A percentile compares a stretch with the other conserved stretches of the same genome.
These are phyloP conservation scores for Pouteria campechiana DNA, from an alignment of 179 eudicot genomes.

Conservation along the genomic window DNA sequence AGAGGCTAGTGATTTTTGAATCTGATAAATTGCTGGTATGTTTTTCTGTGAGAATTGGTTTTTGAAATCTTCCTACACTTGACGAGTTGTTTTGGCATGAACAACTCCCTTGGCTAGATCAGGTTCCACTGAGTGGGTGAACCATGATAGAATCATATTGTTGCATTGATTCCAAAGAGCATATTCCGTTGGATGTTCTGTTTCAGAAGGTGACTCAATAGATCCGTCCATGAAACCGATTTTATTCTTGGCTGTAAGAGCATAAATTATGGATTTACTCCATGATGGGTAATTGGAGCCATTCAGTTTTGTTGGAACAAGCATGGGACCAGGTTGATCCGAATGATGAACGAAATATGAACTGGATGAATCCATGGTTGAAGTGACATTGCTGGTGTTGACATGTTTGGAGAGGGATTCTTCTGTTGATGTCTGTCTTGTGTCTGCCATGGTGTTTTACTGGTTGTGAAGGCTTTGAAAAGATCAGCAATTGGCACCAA, in stretches of 20 bases:
- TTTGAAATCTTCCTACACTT: too few relatives aligned
- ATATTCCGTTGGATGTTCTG: background rate
- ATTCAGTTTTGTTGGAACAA: background rate
- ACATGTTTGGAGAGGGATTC: too few relatives aligned
- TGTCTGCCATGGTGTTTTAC: background rate
- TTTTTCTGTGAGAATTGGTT: too few relatives aligned
- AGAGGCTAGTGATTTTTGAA: background rate
- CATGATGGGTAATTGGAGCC: background rate
- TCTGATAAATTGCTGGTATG: background rate
- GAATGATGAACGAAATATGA: background rate
- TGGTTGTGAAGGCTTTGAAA: background rate
- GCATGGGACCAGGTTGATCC: background rate
- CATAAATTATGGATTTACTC: too few relatives aligned
- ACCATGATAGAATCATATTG: background rate
- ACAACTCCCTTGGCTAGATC: background rate
- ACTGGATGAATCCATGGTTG: background rate
- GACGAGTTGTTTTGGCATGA: background rate
- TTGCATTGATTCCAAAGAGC: constrained; percentile 1
- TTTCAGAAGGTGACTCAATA: background rate
- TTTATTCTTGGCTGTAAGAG: constrained; percentile 1
- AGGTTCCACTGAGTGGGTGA: background rate
- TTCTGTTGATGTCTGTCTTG: too few relatives aligned
- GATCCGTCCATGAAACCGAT: background rate
- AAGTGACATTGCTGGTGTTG: too few relatives aligned
- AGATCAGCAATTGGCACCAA: background rate